These are phyloP conservation scores for Galeopsis tetrahit DNA, from an alignment of 257 asterid genomes.

Conservation along the genomic window DNA sequence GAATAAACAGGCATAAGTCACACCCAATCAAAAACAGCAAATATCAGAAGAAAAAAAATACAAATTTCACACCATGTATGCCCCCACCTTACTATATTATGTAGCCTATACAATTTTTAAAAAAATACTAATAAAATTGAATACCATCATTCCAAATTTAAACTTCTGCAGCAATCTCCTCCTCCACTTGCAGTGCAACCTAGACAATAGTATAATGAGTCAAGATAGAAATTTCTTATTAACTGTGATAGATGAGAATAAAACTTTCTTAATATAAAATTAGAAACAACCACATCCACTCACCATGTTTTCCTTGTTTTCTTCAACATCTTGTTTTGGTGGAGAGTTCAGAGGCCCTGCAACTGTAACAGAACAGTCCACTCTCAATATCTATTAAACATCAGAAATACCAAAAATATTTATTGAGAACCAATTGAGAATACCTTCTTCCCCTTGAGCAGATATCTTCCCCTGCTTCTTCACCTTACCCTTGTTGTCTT, in stretches of 20 bases:
- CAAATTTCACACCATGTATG: constrained; percentile 41
- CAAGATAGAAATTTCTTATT: neutral
- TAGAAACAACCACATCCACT: neutral
- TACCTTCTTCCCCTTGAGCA: constrained; percentile 57
- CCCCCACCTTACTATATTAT: constrained; percentile 31
- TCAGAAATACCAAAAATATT: neutral
- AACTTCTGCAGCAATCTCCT: constrained; percentile 48
- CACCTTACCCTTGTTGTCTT: constrained; percentile 41
- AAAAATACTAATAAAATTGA: constrained; percentile 9
- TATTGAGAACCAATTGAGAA: neutral
- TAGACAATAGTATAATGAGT: constrained; percentile 16
- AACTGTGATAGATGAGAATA: neutral
- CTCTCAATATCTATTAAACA: neutral
- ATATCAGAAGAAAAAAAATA: neutral
- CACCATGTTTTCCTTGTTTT: constrained; percentile 89
- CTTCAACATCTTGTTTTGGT: constrained; percentile 57
- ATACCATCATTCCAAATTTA: constrained; percentile 37
- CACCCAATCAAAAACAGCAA: constrained; percentile 36
- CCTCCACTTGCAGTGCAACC: constrained; percentile 55
- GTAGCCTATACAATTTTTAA: constrained; percentile 47
- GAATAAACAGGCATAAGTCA: constrained; percentile 24
- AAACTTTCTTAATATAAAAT: neutral
- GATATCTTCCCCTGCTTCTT: constrained; percentile 64
- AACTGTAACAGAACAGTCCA: constrained; percentile 26
- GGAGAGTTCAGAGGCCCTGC: constrained; percentile 52